Percentiles rank a stretch among this genome's conserved stretches.
Conservation (phyloP, 495 filamentous ascomycete genomes). For the Neurospora sp. region DNA sequence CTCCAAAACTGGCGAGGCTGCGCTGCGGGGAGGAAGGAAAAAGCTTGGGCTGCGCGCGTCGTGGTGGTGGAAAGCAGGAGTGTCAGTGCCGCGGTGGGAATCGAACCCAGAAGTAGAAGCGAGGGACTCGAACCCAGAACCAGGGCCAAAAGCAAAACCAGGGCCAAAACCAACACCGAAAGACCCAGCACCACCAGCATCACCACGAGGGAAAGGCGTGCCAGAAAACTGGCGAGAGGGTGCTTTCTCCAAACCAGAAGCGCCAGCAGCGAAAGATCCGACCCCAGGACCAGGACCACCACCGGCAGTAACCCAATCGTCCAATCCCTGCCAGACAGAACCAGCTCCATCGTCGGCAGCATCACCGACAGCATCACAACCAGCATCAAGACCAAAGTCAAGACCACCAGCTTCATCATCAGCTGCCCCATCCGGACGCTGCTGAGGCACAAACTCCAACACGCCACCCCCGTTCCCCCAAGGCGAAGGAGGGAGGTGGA, state of each 20-base stretch:
- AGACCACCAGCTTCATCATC: not conserved
- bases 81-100: not conserved
- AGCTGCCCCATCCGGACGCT: not conserved
- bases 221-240: too few species aligned
- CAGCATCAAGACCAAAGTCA: not conserved
- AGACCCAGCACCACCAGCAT: too few species aligned
- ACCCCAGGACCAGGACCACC: too few species aligned
- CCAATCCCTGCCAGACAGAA: not conserved
- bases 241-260: not conserved
- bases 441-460: not conserved
- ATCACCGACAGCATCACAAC: not conserved
- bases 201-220: too few species aligned
- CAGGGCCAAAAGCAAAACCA: not conserved
- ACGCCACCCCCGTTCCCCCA: not conserved
- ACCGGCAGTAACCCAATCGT: not conserved
- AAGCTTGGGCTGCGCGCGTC: not conserved
- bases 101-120: not conserved
- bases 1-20: not conserved
- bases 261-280: not conserved
- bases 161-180: too few species aligned
- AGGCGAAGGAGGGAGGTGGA: not conserved
- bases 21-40: not conserved
- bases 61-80: not conserved
- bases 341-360: not conserved
- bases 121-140: not conserved